phyloP scores from a whole-genome alignment of 2,329 filamentous ascomycete species.

The Botrytis sinoallii region DNA sequence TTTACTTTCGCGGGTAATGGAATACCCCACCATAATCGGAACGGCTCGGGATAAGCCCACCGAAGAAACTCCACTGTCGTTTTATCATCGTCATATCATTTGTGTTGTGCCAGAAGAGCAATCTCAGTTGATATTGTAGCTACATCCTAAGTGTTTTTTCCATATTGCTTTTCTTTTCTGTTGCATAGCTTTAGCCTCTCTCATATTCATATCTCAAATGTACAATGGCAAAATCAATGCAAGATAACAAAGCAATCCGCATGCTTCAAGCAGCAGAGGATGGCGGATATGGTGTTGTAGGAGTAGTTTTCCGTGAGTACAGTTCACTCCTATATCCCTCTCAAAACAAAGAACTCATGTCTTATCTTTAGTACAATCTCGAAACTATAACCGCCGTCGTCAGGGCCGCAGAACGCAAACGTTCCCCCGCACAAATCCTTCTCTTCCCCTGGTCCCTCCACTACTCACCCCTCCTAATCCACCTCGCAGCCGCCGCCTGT shows the following conservation, averaged over 20 bases:
- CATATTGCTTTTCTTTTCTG: not conserved
- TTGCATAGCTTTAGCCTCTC: not conserved
- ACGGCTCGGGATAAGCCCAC: not conserved
- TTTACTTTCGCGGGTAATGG: not conserved
- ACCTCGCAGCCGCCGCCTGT: slow-evolving; percentile 54
- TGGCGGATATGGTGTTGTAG: slow-evolving; percentile 53
- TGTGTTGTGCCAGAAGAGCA: not conserved
- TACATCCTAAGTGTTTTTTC: not conserved
- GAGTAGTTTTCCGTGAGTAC: slow-evolving; percentile 46
- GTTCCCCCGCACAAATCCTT: slow-evolving; percentile 64
- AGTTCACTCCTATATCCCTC: not conserved
- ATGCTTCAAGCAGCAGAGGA: slow-evolving; percentile 44
- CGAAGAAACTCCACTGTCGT: not conserved
- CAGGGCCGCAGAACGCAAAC: slow-evolving; percentile 63
- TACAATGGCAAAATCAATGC: slow-evolving; percentile 2
- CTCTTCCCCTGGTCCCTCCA: slow-evolving; percentile 71
- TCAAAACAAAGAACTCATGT: not conserved
- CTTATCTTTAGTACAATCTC: slow-evolving; percentile 54
- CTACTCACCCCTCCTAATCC: slow-evolving; percentile 52
- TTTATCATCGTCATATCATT: not conserved
- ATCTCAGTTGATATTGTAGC: not conserved
- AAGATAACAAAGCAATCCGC: slow-evolving; percentile 15
- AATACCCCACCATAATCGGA: not conserved
- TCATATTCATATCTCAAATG: not conserved
- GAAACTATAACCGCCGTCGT: slow-evolving; percentile 68